phyloP scores from a whole-genome alignment of 1,139 yeast genomes.

The Pneumocystis oryctolagi region DNA sequence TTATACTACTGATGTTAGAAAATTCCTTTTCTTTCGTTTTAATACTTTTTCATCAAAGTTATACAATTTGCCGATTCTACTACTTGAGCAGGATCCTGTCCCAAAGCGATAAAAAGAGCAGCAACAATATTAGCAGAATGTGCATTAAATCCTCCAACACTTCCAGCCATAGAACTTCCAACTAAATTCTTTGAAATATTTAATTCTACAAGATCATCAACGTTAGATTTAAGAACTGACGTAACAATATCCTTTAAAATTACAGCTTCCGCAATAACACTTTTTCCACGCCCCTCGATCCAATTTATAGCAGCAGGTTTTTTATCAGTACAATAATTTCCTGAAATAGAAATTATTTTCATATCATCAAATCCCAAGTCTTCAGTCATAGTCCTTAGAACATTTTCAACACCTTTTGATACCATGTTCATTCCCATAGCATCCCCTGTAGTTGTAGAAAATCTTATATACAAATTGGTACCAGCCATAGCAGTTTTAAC shows the following conservation, averaged over 20 bases:
- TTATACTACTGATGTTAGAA: slow-evolving; percentile 16
- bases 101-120: slow-evolving; percentile 84
- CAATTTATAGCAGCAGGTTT: slow-evolving; percentile 97
- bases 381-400: slow-evolving; percentile 70
- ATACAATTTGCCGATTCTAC: slow-evolving; percentile 97
- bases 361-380: slow-evolving; percentile 88
- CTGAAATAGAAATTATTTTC: slow-evolving; percentile 84
- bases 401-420: slow-evolving; percentile 88
- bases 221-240: slow-evolving; percentile 78
- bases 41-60: slow-evolving; percentile 64
- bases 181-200: slow-evolving; percentile 77
- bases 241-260: slow-evolving; percentile 69
- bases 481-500: slow-evolving; percentile 95
- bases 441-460: slow-evolving; percentile 96
- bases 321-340: slow-evolving; percentile 94
- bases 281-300: slow-evolving; percentile 98
- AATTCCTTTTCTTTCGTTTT: slow-evolving; percentile 10
- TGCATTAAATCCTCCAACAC: slow-evolving; percentile 95
- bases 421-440: slow-evolving; percentile 99
- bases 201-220: slow-evolving; percentile 78
- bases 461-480: slow-evolving; percentile 68
- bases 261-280: slow-evolving; percentile 93
- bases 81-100: slow-evolving; percentile 46
- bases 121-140: slow-evolving; percentile 95
- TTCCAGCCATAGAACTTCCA: slow-evolving; percentile 98